These are phyloP conservation scores for Licmophora abbreviata DNA, from an alignment of 108 stramenopile species.

Conservation along the genomic window DNA sequence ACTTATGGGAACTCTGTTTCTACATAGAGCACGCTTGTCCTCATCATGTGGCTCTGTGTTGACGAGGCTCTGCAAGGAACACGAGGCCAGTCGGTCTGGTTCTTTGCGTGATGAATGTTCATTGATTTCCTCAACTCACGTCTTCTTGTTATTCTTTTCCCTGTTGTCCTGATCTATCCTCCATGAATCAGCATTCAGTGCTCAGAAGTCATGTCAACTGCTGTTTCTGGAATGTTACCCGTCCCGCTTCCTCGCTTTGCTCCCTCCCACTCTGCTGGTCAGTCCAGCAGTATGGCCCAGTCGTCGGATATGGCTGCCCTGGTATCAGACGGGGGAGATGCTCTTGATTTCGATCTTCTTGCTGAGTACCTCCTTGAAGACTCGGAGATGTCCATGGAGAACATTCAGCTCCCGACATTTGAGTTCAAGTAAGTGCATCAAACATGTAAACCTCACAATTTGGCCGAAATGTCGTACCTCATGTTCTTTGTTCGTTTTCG, in stretches of 20 bases:
- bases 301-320: background rate
- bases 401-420: conserved; percentile 24
- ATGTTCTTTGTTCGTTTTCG: background rate
- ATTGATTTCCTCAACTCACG: too few species aligned
- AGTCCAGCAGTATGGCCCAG: background rate
- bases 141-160: too few species aligned
- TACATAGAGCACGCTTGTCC: too few species aligned
- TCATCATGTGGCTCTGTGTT: too few species aligned
- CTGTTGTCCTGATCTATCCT: background rate
- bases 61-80: too few species aligned
- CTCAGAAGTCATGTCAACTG: conserved; percentile 7
- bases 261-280: background rate
- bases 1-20: too few species aligned
- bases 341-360: conserved; percentile 76
- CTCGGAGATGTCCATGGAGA: conserved; percentile 14
- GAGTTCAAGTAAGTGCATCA: conserved; percentile 57
- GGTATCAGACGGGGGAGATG: conserved; percentile 11
- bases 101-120: too few species aligned
- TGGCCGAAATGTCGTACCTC: conserved; percentile 4
- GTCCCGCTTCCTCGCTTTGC: conserved; percentile 11
- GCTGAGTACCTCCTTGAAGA: conserved; percentile 84
- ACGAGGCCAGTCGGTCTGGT: too few species aligned
- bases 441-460: background rate
- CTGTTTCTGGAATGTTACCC: conserved; percentile 4
- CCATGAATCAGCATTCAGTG: background rate